Evolutionary conservation across 75 land plant genomes (phyloP).

Genomic region (Selaginella moellendorffii): DNA sequence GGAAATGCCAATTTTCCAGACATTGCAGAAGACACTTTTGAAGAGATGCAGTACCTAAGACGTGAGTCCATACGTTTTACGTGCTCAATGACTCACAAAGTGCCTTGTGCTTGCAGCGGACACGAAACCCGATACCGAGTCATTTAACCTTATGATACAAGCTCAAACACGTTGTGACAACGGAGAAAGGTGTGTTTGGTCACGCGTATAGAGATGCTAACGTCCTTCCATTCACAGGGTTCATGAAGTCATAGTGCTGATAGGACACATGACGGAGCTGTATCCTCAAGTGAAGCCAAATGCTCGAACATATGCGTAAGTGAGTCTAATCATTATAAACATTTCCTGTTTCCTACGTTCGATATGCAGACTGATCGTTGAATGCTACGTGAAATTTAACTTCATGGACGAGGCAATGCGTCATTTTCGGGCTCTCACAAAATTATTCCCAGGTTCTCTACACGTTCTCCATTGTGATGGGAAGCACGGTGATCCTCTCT

Average conservation of each 20-base stretch:
- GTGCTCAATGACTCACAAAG: background rate
- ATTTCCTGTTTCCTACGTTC: no score
- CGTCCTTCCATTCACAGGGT: constrained; percentile 29
- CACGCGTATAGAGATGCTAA: background rate
- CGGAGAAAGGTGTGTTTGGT: constrained; percentile 49
- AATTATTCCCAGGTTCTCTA: constrained; percentile 37
- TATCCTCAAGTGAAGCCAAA: constrained; percentile 79
- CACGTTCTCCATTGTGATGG: constrained; percentile 59
- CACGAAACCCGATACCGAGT: constrained; percentile 82
- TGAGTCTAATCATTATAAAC: background rate
- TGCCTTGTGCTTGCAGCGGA: constrained; percentile 19
- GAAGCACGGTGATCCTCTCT: constrained; percentile 80
- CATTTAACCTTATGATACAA: constrained; percentile 88
- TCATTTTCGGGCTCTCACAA: constrained; percentile 81
- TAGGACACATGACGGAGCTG: constrained; percentile 91
- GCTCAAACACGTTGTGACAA: constrained; percentile 69
- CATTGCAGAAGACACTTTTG: constrained; percentile 81
- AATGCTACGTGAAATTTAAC: constrained; percentile 84
- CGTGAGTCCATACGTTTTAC: constrained; percentile 24
- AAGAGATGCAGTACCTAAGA: constrained; percentile 81
- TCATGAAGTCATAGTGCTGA: constrained; percentile 70
- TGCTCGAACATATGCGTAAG: constrained; percentile 83
- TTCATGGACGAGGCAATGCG: constrained; percentile 68
- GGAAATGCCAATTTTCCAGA: constrained; percentile 87
- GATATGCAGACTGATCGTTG: constrained; percentile 74